These are phyloP conservation scores for Nadsonia starkeyi-henricii DNA, from an alignment of 1,139 yeast species.

Conservation along the genomic window DNA sequence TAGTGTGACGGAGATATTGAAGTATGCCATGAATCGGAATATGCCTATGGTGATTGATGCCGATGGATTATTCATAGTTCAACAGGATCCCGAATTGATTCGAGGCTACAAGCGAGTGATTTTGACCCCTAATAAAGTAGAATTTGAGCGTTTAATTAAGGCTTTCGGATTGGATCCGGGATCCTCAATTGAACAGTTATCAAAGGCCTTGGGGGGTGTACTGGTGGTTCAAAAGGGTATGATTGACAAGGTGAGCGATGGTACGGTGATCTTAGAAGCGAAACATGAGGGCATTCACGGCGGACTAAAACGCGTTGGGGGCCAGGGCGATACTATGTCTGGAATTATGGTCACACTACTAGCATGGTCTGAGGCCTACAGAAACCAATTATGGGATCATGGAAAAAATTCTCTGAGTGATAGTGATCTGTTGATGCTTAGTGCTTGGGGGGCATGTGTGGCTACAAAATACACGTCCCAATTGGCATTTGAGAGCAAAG, in stretches of 20 bases:
- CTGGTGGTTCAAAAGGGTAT: slow-evolving; percentile 62
- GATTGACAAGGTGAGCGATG: slow-evolving; percentile 47
- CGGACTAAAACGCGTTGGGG: slow-evolving; percentile 65
- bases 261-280: slow-evolving; percentile 16
- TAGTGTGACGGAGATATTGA: slow-evolving; percentile 43
- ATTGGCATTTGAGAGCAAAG: slow-evolving; percentile 49
- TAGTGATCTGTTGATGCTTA: slow-evolving; percentile 31
- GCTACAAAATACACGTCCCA: slow-evolving; percentile 54
- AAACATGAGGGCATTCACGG: slow-evolving; percentile 33
- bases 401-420: slow-evolving; percentile 27
- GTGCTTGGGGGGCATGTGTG: slow-evolving; percentile 62
- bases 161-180: slow-evolving; percentile 30
- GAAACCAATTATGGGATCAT: slow-evolving; percentile 39
- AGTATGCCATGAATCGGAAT: slow-evolving; percentile 36
- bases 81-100: slow-evolving; percentile 41
- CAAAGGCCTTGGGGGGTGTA: slow-evolving; percentile 45
- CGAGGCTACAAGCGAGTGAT: slow-evolving; percentile 42
- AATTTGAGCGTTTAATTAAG: slow-evolving; percentile 53
- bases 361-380: slow-evolving; percentile 53
- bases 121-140: slow-evolving; percentile 82
- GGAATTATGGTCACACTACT: slow-evolving; percentile 58
- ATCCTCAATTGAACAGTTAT: slow-evolving; percentile 27
- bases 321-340: slow-evolving; percentile 73
- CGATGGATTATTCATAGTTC: slow-evolving; percentile 60
- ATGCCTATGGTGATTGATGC: slow-evolving; percentile 78